phyloP scores from a whole-genome alignment of 2,329 filamentous ascomycete species.

The Graphilbum ipis-grandicollis region DNA sequence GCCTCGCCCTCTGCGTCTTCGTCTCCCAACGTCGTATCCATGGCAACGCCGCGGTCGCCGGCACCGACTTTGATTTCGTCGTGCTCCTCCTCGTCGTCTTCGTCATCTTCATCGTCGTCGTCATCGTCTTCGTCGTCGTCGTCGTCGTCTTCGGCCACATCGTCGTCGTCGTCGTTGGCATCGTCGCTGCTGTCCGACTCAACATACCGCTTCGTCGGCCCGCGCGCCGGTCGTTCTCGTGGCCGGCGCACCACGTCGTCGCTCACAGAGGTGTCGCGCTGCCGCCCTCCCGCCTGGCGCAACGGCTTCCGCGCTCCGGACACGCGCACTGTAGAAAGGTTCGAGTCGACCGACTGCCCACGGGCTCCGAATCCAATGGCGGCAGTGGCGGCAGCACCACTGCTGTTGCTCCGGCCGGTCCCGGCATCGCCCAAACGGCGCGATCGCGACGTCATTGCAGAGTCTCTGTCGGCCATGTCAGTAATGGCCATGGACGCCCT shows the following conservation, averaged over 20 bases:
- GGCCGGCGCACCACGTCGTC: constrained; percentile 30
- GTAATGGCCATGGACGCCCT: constrained; percentile 27
- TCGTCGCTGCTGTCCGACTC: constrained; percentile 26
- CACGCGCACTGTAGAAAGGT: constrained; percentile 4
- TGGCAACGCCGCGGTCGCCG: constrained; percentile 14
- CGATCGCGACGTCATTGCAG: constrained; percentile 29
- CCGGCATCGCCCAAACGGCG: constrained; percentile 31
- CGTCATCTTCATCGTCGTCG: constrained; percentile 20
- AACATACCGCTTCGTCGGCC: constrained; percentile 41
- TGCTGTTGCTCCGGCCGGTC: not conserved
- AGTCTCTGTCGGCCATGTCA: constrained; percentile 33
- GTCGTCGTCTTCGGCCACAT: constrained; percentile 1
- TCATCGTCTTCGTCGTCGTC: constrained; percentile 2
- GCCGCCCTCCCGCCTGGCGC: constrained; percentile 9
- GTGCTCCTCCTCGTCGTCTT: constrained; percentile 12
- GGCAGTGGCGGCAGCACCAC: not conserved
- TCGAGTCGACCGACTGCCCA: constrained; percentile 21
- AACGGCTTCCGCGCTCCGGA: constrained; percentile 3
- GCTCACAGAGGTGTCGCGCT: constrained; percentile 21
- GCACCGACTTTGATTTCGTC: constrained; percentile 12
- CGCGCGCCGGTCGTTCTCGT: constrained; percentile 26
- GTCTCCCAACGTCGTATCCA: constrained; percentile 24
- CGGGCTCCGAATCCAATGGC: constrained; percentile 15
- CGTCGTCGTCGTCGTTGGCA: constrained; percentile 3
- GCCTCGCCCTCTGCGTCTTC: constrained; percentile 20